phyloP scores from a whole-genome alignment of 768 basidiomycete species.

The Scleroderma bovista region DNA sequence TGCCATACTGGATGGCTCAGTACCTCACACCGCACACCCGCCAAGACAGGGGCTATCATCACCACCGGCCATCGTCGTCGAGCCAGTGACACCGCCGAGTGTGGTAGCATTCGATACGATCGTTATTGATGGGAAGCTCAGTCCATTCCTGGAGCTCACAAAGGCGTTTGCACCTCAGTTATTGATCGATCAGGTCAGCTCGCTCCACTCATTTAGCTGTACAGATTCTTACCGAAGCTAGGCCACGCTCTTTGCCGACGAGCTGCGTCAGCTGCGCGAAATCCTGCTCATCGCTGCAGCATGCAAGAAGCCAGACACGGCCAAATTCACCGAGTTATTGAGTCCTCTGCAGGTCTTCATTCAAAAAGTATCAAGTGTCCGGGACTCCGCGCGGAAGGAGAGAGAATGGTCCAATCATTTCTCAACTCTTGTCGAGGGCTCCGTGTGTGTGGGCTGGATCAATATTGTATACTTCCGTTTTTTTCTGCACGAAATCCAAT shows the following conservation, averaged over 20 bases:
- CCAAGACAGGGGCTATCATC: slow-evolving; percentile 34
- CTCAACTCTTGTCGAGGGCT: slow-evolving; percentile 76
- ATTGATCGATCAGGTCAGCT: slow-evolving; percentile 73
- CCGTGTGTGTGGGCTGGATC: slow-evolving; percentile 83
- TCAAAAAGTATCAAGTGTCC: slow-evolving; percentile 70
- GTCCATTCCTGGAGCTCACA: slow-evolving; percentile 70
- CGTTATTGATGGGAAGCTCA: slow-evolving; percentile 68
- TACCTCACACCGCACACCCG: slow-evolving; percentile 23
- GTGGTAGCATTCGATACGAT: slow-evolving; percentile 70
- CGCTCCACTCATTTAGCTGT: background rate
- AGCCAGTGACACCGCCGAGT: slow-evolving; percentile 46
- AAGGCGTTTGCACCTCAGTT: slow-evolving; percentile 60
- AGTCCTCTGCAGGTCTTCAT: slow-evolving; percentile 66
- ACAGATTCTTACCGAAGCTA: slow-evolving; percentile 25
- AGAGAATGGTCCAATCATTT: slow-evolving; percentile 82
- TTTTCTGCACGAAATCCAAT: background rate
- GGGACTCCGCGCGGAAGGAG: slow-evolving; percentile 75
- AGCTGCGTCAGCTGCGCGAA: slow-evolving; percentile 62
- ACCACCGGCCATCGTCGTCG: slow-evolving; percentile 32
- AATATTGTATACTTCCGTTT: slow-evolving; percentile 51
- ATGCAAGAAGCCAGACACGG: slow-evolving; percentile 77
- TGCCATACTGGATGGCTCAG: slow-evolving; percentile 23
- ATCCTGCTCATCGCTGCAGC: slow-evolving; percentile 61
- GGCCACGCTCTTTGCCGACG: slow-evolving; percentile 63
- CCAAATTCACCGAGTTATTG: slow-evolving; percentile 52